Percentiles rank a stretch among this genome's conserved stretches.
phyloP scores from a whole-genome alignment of 2,329 filamentous ascomycete genomes.

The Talaromyces funiculosus region DNA sequence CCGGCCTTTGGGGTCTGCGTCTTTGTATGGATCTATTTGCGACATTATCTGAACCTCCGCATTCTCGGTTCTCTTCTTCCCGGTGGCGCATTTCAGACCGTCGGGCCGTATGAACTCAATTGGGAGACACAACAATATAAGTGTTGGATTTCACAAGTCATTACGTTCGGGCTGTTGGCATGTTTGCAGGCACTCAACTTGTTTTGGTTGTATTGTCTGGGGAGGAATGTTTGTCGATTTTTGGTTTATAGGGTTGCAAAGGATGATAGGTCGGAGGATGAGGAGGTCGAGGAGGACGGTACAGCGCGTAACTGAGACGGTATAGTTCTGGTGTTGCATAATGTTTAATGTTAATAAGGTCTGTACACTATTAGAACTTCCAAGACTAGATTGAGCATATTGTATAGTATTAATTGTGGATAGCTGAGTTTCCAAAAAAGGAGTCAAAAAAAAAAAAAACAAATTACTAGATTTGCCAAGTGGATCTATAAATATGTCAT shows the following conservation, averaged over 20 bases:
- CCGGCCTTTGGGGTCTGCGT: not conserved
- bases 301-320: not conserved
- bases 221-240: constrained; percentile 8
- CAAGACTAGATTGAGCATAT: not conserved
- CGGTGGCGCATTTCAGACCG: constrained; percentile 10
- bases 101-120: constrained; percentile 11
- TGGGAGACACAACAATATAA: constrained; percentile 13
- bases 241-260: constrained; percentile 2
- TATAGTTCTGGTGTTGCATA: not conserved
- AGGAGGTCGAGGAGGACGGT: not conserved
- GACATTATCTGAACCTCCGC: constrained; percentile 10
- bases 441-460: no score
- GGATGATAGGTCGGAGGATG: constrained; percentile 13
- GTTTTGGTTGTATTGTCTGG: constrained; percentile 13
- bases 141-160: constrained; percentile 14
- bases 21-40: constrained; percentile 6
- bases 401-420: not conserved
- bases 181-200: constrained; percentile 10
- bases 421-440: no score
- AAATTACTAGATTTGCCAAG: not conserved
- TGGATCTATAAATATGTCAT: not conserved
- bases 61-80: constrained; percentile 7
- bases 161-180: constrained; percentile 8
- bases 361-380: not conserved
- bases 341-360: not conserved